A percentile compares a stretch with the other conserved stretches of the same genome.
Evolutionary conservation across 2,329 filamentous ascomycete genomes (phyloP).

Genomic region (Paecilomyces sp.): DNA sequence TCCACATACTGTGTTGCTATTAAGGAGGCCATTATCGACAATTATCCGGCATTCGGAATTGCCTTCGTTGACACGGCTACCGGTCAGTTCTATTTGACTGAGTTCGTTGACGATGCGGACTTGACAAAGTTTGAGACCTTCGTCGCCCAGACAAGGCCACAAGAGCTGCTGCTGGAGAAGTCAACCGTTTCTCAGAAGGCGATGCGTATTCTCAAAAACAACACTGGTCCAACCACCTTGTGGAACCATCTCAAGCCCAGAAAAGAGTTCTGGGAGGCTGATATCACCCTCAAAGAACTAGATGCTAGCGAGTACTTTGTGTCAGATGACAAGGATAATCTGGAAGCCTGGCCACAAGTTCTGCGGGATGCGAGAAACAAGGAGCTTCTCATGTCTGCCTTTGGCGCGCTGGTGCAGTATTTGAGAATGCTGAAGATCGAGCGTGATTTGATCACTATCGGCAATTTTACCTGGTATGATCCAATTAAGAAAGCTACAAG

Average conservation of each 20-base stretch:
- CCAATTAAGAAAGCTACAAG: slow-evolving; percentile 88
- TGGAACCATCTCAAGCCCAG: slow-evolving; percentile 89
- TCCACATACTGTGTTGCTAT: slow-evolving; percentile 93
- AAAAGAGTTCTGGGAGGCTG: slow-evolving; percentile 85
- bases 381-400: slow-evolving; percentile 78
- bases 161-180: slow-evolving; percentile 86
- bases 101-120: slow-evolving; percentile 86
- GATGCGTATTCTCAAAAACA: slow-evolving; percentile 90
- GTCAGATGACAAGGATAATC: slow-evolving; percentile 47
- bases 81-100: slow-evolving; percentile 86
- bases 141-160: slow-evolving; percentile 82
- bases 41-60: slow-evolving; percentile 77
- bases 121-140: slow-evolving; percentile 97
- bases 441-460: slow-evolving; percentile 74
- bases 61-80: slow-evolving; percentile 94
- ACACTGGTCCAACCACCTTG: slow-evolving; percentile 82
- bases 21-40: slow-evolving; percentile 68
- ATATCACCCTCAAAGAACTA: slow-evolving; percentile 74
- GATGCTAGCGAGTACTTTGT: slow-evolving; percentile 73
- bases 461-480: slow-evolving; percentile 86
- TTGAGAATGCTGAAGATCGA: slow-evolving; percentile 83
- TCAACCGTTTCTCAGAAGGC: slow-evolving; percentile 79
- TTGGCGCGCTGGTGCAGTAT: slow-evolving; percentile 84
- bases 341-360: slow-evolving; percentile 69
- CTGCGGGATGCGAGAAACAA: slow-evolving; percentile 68